These are phyloP conservation scores for Ceratocystis diversiconidia DNA, from an alignment of 2,329 filamentous ascomycete genomes.

Conservation along the genomic window DNA sequence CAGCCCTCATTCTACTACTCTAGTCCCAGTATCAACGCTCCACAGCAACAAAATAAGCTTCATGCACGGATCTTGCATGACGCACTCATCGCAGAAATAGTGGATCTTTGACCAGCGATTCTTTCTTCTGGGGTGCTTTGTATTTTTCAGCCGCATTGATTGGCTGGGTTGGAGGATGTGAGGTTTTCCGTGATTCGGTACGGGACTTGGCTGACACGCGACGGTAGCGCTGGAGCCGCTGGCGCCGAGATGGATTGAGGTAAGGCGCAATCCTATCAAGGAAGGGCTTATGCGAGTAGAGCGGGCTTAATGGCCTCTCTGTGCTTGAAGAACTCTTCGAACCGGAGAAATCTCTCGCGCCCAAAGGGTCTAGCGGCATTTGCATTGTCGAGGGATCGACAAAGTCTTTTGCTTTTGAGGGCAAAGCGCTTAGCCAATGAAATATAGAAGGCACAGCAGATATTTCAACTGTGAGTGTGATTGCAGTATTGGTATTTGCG, in stretches of 20 bases:
- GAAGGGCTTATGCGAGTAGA: background rate
- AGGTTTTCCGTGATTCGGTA: background rate
- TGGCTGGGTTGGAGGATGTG: background rate
- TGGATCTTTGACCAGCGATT: conserved; percentile 3
- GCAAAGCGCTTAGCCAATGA: background rate
- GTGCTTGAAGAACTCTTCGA: background rate
- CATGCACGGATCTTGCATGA: background rate
- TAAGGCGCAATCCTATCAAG: background rate
- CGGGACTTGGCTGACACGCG: background rate
- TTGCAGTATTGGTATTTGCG: background rate
- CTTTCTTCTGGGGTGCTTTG: background rate
- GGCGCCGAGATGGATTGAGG: background rate
- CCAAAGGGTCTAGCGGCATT: background rate
- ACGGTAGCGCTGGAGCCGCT: background rate
- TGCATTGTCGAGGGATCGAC: background rate
- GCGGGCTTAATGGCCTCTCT: background rate
- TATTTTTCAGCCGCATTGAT: conserved; percentile 2
- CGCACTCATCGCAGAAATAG: conserved; percentile 1
- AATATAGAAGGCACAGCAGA: background rate
- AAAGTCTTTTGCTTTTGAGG: background rate
- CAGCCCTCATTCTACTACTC: background rate
- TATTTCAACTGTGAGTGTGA: background rate
- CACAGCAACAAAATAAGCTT: background rate
- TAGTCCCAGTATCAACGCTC: background rate
- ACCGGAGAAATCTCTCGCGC: background rate